A percentile compares a stretch with the other conserved stretches of the same genome.
Evolutionary conservation across 441 rosid species (phyloP).

Genomic region (Populus trichocarpa): DNA sequence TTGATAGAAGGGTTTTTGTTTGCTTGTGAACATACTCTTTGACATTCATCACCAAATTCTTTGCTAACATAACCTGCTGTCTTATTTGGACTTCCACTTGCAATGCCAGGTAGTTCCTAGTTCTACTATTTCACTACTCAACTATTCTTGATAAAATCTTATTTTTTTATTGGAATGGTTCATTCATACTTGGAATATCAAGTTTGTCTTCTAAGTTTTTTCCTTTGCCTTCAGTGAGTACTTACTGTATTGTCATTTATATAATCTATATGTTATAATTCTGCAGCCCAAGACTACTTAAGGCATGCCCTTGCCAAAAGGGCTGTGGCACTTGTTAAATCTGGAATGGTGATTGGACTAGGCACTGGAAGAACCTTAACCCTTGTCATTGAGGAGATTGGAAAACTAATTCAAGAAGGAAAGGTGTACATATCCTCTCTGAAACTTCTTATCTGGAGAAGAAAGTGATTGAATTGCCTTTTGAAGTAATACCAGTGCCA

Average conservation of each 20-base stretch:
- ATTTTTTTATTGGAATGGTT: not conserved
- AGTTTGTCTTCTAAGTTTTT: not conserved
- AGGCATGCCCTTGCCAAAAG: constrained; percentile 4
- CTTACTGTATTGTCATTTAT: not conserved
- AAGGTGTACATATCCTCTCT: not conserved
- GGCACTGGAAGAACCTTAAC: not conserved
- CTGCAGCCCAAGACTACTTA: constrained; percentile 6
- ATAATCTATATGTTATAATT: not conserved
- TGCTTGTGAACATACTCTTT: not conserved
- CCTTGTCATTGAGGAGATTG: constrained; percentile 4
- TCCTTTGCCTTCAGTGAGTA: not conserved
- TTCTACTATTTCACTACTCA: not conserved
- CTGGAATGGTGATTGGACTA: constrained; percentile 7
- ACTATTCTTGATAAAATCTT: not conserved
- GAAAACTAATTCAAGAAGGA: constrained; percentile 9
- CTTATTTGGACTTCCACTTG: not conserved
- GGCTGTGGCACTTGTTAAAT: constrained; percentile 1
- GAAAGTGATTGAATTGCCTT: constrained; percentile 2
- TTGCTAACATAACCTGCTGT: not conserved
- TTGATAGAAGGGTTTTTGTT: not conserved
- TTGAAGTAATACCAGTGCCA: not conserved
- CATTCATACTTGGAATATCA: not conserved
- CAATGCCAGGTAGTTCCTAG: not conserved
- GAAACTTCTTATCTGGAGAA: not conserved
- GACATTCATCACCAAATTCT: not conserved